These are phyloP conservation scores for Crucihimalaya himalaica DNA, from an alignment of 345 rosid species.

Conservation along the genomic window DNA sequence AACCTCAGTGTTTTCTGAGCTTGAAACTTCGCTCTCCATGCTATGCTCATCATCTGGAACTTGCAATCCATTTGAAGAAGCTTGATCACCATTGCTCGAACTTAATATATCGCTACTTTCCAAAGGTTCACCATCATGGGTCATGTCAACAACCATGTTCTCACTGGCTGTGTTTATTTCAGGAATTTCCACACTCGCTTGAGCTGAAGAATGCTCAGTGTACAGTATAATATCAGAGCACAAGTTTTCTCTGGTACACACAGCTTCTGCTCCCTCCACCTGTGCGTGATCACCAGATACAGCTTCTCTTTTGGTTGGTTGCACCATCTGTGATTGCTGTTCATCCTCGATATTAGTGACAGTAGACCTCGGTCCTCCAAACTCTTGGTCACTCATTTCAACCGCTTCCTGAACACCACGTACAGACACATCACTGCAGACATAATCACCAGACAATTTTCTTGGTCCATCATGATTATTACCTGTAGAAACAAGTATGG, in stretches of 20 bases:
- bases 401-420: conserved; percentile 34
- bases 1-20: conserved; percentile 27
- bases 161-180: conserved; percentile 28
- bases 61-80: conserved; percentile 34
- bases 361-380: conserved; percentile 30
- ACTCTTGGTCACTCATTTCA: conserved; percentile 35
- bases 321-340: conserved; percentile 26
- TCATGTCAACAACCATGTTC: conserved; percentile 32
- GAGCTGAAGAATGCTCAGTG: conserved; percentile 25
- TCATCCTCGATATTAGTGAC: conserved; percentile 33
- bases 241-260: conserved; percentile 35
- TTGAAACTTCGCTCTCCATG: conserved; percentile 41
- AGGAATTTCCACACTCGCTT: conserved; percentile 38
- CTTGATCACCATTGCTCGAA: conserved; percentile 35
- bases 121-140: conserved; percentile 34
- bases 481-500: conserved; percentile 14
- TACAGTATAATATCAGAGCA: conserved; percentile 21
- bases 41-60: conserved; percentile 41
- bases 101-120: conserved; percentile 28
- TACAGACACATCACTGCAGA: conserved; percentile 30
- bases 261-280: conserved; percentile 37
- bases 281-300: conserved; percentile 27
- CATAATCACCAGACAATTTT: conserved; percentile 32
- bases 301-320: conserved; percentile 37
- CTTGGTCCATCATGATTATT: conserved; percentile 35